Evolutionary conservation across 306 rosid species (phyloP), one percentile per base, ranked within the genome.

Genomic region (Canavalia gladiata): DNA sequence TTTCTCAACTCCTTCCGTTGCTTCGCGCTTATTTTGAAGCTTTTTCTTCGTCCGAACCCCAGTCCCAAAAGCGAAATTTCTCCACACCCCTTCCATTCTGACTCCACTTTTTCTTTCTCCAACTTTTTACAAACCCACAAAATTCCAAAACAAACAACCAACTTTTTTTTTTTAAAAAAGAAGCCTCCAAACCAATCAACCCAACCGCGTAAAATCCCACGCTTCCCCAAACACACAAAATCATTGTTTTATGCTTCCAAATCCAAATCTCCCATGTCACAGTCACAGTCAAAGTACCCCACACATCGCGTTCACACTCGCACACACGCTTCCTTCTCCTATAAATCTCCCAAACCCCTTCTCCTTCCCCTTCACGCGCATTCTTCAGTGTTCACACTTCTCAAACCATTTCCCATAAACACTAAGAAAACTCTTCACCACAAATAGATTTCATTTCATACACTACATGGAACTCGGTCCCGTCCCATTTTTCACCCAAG

Each of bases 221-320:
- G 85, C 65, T 75, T 75, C 72, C 81, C 72, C 6, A 75, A 39
- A 66, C 54, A 3, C 66, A 55, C 1, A 1, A 7, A 55, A 57
- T 70, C 3, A 56, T 74, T 4, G 9, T 47, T 76, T 46, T 58
- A 82, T 68, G 50, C 73, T 58, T 46, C 39, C 35, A 70, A 83
- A 71, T 42, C 75, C 45, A 76, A 47, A 41, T 3, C 25, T 29
- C 45, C 29, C 1, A 10, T 47, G 87, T 89, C 87, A 84, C 25
- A 67, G 91, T 90, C 92, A 55, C 69, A 86, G 91, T 57, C 77
- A 81, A 45, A 82, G 73, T 51, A 62, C 58, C 63, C 65, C 74
- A 65, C 42, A 37, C 42, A 52, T 64, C 88, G 92, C 84, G 94
- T 91, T 92, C 95, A 88, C 88, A 90, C 71, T 54, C 6, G 2